Evolutionary conservation across 148 eudicot genomes (phyloP), one percentile per base, ranked within the genome.

Genomic region (Heliosperma pusillum): DNA sequence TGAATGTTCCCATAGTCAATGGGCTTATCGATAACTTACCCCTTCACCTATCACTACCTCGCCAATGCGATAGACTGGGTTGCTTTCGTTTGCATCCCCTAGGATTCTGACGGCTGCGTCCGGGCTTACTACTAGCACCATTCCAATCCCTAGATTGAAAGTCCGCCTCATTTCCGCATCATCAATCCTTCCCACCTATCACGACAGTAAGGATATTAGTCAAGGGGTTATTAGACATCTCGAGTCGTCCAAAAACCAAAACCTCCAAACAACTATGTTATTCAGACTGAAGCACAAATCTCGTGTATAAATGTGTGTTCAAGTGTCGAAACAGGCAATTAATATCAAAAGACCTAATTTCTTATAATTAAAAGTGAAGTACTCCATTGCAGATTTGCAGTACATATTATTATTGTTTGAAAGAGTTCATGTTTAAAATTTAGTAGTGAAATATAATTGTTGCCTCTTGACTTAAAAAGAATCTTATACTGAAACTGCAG

Each of bases 111-210:
- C n/a, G 45, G 96, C 91, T 7, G 94, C 86, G 61, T 92, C 93
- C 25, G 86, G 83, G 82, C 80, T 88, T 58, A 87, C 94, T 21
- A 95, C 89, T 0, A 95, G 85, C 71, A 95, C 97, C 99, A 95
- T 92, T 47, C 99, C 99, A 21, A 92, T 87, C 29, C 97, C 97
- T 90, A 95, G 87, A 77, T 95, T 95, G 76, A 95, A 92, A 20
- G 99, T 92, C 47, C 97, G 85, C 80, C 78, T 84, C 99, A 95
- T 95, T 79, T 95, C 98, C 60, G 77, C 75, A 66, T 90, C 96
- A 71, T 90, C 90, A 69, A 92, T 88, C 64, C 76, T 83, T 72
- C 99, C 97, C 33, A 79, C 92, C 98, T 95, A 76, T 22, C 19
- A 40, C 8, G 21, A 45, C 55, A 12, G 67, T n/a, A 25, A 19